Base-by-base conservation (phyloP, 2,329 filamentous ascomycete species). In the Dactylellina sp. region DNA sequence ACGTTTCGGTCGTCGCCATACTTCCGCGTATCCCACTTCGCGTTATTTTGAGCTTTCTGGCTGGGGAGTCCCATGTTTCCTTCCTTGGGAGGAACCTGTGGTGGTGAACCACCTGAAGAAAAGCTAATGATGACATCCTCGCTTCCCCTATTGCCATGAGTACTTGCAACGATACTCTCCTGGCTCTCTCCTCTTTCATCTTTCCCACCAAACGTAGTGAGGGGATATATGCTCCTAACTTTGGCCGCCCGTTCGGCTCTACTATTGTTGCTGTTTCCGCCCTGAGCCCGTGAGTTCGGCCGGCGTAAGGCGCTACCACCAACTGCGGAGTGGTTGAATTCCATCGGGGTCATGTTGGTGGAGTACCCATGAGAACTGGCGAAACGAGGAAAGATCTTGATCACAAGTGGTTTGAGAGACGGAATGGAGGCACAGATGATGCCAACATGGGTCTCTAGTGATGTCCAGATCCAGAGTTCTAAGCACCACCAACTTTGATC, bases 401-500 rank as follows among this genome's bases (percentile, higher is more conserved):
- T 76, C 71, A 84, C 83, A 77, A 84, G 83, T 0, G 84, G 84
- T 64, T 85, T 85, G 4, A 86, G 80, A 0, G 84, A 84, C 0
- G 85, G 84, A 0, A 84, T 80, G 6, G 82, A 84, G 18, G 84
- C 83, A 75, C 84, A 86, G 28, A 83, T 78, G 39, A 86, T 83
- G n/a, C 82, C 84, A 4, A 82, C 79, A 63, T 84, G 85, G 70
- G 85, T 80, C 75, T 86, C 84, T 55, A 86, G 62, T 16, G 61
- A 68, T 7, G 71, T 75, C n/a, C 61, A 75, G 5, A 75, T 57
- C 71, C 71, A 75, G 11, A 75, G 56, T 35, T 75, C 63, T 9
- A 62, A 14, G 39, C 71, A 66, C 62, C 63, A 75, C 71, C 71
- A 75, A 16, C 59, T 65, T 32, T 64, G 52, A 35, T 66, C 63